Percentiles rank a stretch among this genome's conserved stretches.
Conservation (phyloP, 305 asterid genomes). For the Fraxinus greggii region DNA sequence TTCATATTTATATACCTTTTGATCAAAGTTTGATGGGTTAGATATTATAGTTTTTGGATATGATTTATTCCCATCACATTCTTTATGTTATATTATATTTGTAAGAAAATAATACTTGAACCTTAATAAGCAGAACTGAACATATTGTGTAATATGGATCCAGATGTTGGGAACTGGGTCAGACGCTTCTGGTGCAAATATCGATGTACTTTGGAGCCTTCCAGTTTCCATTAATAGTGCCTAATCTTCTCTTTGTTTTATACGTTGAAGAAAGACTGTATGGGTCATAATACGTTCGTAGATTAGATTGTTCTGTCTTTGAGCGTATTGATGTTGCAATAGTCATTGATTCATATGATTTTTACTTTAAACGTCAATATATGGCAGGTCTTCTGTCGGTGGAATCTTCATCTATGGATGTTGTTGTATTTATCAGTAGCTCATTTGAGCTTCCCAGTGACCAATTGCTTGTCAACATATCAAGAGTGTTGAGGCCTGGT, state of each 20-base stretch:
- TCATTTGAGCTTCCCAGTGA: conserved; percentile 55
- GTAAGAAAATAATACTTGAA: background rate
- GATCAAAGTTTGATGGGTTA: background rate
- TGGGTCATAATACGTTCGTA: background rate
- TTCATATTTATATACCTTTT: background rate
- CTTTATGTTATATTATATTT: background rate
- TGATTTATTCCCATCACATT: background rate
- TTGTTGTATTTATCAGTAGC: conserved; percentile 46
- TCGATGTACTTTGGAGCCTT: background rate
- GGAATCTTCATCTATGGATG: conserved; percentile 60
- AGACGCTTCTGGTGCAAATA: background rate
- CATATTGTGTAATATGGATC: background rate
- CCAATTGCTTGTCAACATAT: conserved; percentile 50
- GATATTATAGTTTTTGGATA: background rate
- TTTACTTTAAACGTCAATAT: conserved; percentile 11
- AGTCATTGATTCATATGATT: background rate
- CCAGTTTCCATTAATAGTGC: background rate
- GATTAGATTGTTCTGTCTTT: background rate
- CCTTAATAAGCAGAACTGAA: background rate
- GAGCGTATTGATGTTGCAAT: background rate
- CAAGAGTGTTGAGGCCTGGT: conserved; percentile 63
- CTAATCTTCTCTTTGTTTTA: background rate
- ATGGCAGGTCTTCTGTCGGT: conserved; percentile 49
- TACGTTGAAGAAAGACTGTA: background rate
- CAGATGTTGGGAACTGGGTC: background rate